Evolutionary conservation across 345 rosid genomes (phyloP).

Genomic region (Murraya paniculata): DNA sequence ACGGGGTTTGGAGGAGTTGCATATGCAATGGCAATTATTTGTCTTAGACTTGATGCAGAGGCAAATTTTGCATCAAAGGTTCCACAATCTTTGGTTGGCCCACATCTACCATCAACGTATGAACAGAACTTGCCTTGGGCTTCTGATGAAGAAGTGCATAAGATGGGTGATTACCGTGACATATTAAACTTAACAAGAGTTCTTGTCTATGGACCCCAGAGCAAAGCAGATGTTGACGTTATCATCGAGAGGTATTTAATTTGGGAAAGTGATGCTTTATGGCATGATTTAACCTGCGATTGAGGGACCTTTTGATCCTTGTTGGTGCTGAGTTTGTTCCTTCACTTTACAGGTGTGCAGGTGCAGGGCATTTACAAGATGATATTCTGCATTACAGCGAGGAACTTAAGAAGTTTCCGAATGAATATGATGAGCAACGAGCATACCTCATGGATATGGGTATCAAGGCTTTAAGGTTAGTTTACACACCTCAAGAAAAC

Average conservation of each 20-base stretch:
- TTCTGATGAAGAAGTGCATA: constrained; percentile 71
- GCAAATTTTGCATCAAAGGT: constrained; percentile 31
- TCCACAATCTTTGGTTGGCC: constrained; percentile 30
- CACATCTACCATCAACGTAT: constrained; percentile 25
- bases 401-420: constrained; percentile 51
- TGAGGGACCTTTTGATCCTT: background rate
- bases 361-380: constrained; percentile 85
- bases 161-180: constrained; percentile 95
- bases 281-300: background rate
- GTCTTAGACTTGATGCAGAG: constrained; percentile 67
- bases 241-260: constrained; percentile 54
- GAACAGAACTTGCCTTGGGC: constrained; percentile 43
- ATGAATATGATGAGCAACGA: constrained; percentile 58
- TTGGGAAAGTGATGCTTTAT: background rate
- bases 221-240: constrained; percentile 84
- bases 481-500: constrained; percentile 11
- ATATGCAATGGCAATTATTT: constrained; percentile 85
- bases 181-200: constrained; percentile 94
- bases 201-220: constrained; percentile 80
- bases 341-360: constrained; percentile 64
- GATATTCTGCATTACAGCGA: constrained; percentile 69
- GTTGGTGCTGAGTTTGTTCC: constrained; percentile 16
- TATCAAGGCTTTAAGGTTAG: constrained; percentile 81
- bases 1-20: constrained; percentile 93
- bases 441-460: constrained; percentile 76